Evolutionary conservation across 805 yeast species (phyloP).

Genomic region (Saccharomycopsis javanensis): DNA sequence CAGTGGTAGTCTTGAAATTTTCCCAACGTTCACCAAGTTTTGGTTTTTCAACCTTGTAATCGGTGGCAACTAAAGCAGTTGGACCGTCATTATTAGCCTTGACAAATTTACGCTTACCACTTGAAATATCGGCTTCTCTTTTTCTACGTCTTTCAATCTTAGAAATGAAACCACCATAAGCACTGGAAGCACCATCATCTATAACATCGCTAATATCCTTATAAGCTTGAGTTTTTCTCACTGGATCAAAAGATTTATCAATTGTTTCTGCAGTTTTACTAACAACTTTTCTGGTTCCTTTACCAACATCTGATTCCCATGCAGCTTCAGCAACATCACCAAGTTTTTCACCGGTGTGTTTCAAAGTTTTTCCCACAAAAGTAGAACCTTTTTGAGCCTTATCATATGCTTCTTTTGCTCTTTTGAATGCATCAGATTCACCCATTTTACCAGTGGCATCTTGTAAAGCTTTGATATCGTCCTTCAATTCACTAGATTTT

Average conservation of each 20-base stretch:
- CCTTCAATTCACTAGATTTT: slow-evolving; percentile 81
- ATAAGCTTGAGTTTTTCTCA: slow-evolving; percentile 80
- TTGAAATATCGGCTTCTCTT: slow-evolving; percentile 51
- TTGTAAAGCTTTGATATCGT: slow-evolving; percentile 85
- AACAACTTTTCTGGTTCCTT: slow-evolving; percentile 81
- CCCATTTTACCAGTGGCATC: slow-evolving; percentile 93
- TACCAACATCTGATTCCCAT: slow-evolving; percentile 93
- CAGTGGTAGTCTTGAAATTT: slow-evolving; percentile 54
- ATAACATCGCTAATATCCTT: slow-evolving; percentile 82
- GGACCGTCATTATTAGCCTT: slow-evolving; percentile 79
- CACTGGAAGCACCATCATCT: slow-evolving; percentile 80
- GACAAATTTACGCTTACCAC: slow-evolving; percentile 55
- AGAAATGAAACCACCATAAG: slow-evolving; percentile 87
- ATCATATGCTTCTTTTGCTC: slow-evolving; percentile 87
- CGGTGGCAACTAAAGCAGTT: slow-evolving; percentile 70
- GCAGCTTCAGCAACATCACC: slow-evolving; percentile 85
- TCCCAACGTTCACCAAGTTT: slow-evolving; percentile 56
- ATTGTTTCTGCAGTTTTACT: slow-evolving; percentile 71
- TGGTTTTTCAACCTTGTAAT: slow-evolving; percentile 65
- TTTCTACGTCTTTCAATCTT: slow-evolving; percentile 72
- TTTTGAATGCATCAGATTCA: slow-evolving; percentile 86
- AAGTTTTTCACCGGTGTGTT: slow-evolving; percentile 87
- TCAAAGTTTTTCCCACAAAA: slow-evolving; percentile 62
- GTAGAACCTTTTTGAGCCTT: slow-evolving; percentile 67
- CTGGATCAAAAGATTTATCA: slow-evolving; percentile 86